Evolutionary conservation across 768 basidiomycete species (phyloP), one percentile per base, ranked within the genome.

Genomic region (Boletus insuetus): DNA sequence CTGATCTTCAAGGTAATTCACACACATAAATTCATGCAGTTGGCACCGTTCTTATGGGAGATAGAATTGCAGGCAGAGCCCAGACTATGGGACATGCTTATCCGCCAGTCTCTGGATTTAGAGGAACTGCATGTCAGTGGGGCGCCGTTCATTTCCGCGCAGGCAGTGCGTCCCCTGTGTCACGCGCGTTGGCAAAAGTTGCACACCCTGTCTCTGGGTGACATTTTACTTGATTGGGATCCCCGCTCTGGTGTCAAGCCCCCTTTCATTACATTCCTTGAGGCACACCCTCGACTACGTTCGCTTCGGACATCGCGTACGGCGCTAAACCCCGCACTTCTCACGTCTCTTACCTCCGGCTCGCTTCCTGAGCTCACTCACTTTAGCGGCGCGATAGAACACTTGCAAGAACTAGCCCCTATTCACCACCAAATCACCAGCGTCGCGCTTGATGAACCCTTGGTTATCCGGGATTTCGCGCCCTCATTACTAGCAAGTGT

Each of bases 71-170:
- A 37, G 14, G 67, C 60, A 8, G 66, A 70, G 34, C 43, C 51
- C 31, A 63, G 58, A 14, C 72, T 91, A 50, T 87, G 86, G 85
- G 78, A 83, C 57, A 88, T 91, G 89, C 77, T 91, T 45, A 80
- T 83, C 50, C 71, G 73, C 24, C 78, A 77, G 29, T 86, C 84
- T 61, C 86, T 84, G 2, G 76, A 85, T 59, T 77, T 91, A 9
- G 82, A 87, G 65, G 83, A 85, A 51, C 76, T 91, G 6, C 69
- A 74, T 42, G 77, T 91, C 31, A 59, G 48, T 13, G 70, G 70
- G 0, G 61, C 55, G 2, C 67, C 69, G 2, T 69, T 72, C 49
- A 51, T 60, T 31, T 60, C 65, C 13, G 74, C 82, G 20, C 82
- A 83, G 4, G 72, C 73, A 32, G 78, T 81, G 4, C 80, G 79